Evolutionary conservation across 306 rosid species (phyloP).

Genomic region (Potentilla sterilis): DNA sequence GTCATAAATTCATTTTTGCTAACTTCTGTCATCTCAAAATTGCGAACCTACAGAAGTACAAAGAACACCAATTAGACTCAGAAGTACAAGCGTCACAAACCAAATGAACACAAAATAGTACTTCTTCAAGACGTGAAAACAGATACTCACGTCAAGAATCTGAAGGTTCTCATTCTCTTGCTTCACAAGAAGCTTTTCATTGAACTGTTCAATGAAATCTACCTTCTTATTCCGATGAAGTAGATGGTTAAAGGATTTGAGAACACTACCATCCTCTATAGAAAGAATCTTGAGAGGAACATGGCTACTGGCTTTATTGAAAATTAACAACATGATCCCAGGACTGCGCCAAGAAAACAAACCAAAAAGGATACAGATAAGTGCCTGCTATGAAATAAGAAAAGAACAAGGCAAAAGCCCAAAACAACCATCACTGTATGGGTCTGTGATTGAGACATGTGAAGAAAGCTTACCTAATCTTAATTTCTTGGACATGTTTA

Average conservation of each 20-base stretch:
- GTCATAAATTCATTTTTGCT: conserved; percentile 81
- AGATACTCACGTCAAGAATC: conserved; percentile 75
- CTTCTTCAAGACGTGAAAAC: conserved; percentile 8
- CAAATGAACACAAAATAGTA: conserved; percentile 18
- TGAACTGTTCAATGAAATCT: conserved; percentile 96
- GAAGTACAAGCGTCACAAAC: conserved; percentile 7
- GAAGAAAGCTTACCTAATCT: conserved; percentile 62
- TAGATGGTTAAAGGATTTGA: conserved; percentile 78
- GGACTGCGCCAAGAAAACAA: conserved; percentile 49
- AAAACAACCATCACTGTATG: background rate
- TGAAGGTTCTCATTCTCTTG: conserved; percentile 97
- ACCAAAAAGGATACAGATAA: background rate
- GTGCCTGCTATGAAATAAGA: background rate
- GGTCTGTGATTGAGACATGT: background rate
- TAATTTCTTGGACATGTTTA: conserved; percentile 82
- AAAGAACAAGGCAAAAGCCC: background rate
- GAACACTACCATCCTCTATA: conserved; percentile 92
- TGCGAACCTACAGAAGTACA: conserved; percentile 56
- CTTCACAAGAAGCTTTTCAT: conserved; percentile 95
- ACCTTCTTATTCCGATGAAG: conserved; percentile 91
- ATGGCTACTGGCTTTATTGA: conserved; percentile 64
- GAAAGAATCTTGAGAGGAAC: conserved; percentile 91
- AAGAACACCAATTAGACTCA: conserved; percentile 20
- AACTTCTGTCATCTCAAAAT: conserved; percentile 69
- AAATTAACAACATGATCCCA: conserved; percentile 85